Evolutionary conservation across 2,329 filamentous ascomycete genomes (phyloP), one percentile per base, ranked within the genome.

Genomic region (Davidsoniella virescens): DNA sequence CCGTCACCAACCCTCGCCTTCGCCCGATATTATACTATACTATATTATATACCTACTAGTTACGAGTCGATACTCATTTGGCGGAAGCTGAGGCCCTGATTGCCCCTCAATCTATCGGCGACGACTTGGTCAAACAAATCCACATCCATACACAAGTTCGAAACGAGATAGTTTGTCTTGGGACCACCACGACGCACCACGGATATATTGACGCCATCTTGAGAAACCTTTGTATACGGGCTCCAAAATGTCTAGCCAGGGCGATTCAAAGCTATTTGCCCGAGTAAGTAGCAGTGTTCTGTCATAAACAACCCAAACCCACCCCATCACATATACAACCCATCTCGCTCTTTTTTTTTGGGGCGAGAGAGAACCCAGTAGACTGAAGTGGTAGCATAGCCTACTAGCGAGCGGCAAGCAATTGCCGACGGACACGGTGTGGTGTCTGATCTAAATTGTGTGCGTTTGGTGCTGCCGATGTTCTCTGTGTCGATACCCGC

Each of bases 231-330:
- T 4, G n/a, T 23, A 20, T 25, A 43, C 41, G 23, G 55, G 86
- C 85, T 12, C 9, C 45, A 39, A 38, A 18, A 50, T 51, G 49
- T 53, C 51, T n/a, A 44, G 51, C 7, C 48, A 49, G 70, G 87
- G 92, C 68, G 92, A 96, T 79, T 94, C 92, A 70, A 96, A 95
- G 78, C 82, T 98, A 70, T 98, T 98, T 73, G 90, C 92, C 67
- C 81, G 92, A 73, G 92, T 98, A 77, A 73, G 74, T 66, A 52
- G 54, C 25, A 29, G 25, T n/a, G 16, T 42, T 14, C 36, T 36
- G 23, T 46, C 20, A 46, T 29, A 14, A 26, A 37, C 44, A 12
- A 33, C 10, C 17, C 44, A 46, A 12, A 33, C 10, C 17, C 44
- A 46, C 25, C n/a, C 10, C 3, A 9, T 39, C 29, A 33, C 29